Conservation (phyloP, 106 monocot species). For the Gastrodia elata region DNA sequence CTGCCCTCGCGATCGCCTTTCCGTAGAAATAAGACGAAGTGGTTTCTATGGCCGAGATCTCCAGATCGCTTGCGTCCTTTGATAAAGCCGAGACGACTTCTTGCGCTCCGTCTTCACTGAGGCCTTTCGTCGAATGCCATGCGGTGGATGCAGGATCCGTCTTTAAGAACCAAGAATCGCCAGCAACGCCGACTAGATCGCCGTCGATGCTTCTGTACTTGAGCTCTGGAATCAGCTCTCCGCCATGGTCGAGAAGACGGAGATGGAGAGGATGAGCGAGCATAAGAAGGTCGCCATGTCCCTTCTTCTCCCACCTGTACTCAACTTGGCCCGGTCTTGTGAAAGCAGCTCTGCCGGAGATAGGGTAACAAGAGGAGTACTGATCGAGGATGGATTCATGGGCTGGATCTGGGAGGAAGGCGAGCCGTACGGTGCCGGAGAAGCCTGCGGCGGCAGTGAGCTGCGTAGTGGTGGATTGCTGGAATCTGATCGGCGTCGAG, state of each 20-base stretch:
- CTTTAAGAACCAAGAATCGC: conserved; percentile 59
- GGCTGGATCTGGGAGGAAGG: conserved; percentile 34
- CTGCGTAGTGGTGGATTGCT: conserved; percentile 19
- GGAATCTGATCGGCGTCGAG: conserved; percentile 56
- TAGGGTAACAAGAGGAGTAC: conserved; percentile 67
- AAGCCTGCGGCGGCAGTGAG: conserved; percentile 24
- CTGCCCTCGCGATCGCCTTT: conserved; percentile 76
- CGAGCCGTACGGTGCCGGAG: conserved; percentile 51
- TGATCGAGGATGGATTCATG: conserved; percentile 58
- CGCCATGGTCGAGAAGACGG: conserved; percentile 26
- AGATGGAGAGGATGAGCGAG: conserved; percentile 88
- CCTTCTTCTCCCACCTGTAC: conserved; percentile 76
- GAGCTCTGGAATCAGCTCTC: conserved; percentile 32
- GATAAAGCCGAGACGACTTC: conserved; percentile 51
- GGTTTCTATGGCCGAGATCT: conserved; percentile 28
- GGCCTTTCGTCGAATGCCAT: conserved; percentile 61
- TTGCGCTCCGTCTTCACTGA: conserved; percentile 31
- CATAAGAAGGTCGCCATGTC: conserved; percentile 71
- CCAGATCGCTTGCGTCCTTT: conserved; percentile 43
- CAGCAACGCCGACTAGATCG: conserved; percentile 75
- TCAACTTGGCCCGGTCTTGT: conserved; percentile 42
- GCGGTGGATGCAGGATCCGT: conserved; percentile 59
- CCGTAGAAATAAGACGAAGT: conserved; percentile 91
- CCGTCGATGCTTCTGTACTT: conserved; percentile 80
- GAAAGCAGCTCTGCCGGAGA: conserved; percentile 59